Evolutionary conservation across 2,329 filamentous ascomycete genomes (phyloP), one percentile per base, ranked within the genome.

Genomic region (Zelopaecilomyces penicillatus): DNA sequence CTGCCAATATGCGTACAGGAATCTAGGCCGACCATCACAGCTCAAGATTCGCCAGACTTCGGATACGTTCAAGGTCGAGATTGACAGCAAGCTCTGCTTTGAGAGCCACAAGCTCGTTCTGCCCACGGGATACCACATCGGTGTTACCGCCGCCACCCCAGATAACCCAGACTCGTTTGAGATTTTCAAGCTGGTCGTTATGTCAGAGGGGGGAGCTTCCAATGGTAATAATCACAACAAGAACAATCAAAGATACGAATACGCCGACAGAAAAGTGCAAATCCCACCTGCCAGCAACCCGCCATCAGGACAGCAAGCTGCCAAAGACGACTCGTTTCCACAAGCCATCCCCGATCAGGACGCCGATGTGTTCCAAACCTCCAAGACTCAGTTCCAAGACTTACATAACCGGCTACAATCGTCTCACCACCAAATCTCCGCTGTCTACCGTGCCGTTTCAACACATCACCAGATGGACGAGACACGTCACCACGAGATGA

Each of bases 91-190:
- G 43, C 69, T 78, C 35, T 98, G 93, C 71, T 96, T 98, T 68
- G 79, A 87, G 59, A 91, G 82, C 42, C 70, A 82, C 64, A 85
- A 87, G 71, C 75, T 97, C 57, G 73, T 71, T 49, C 75, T 98
- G 27, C 93, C 91, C 3, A 57, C 75, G 2, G 87, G 87, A 53
- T 94, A 97, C 69, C 77, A 78, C 61, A 87, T 95, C 53, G 93
- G 93, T 56, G 70, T 98, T 54, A 88, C 85, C 9, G 93, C 91
- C 36, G 86, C 87, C 11, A 91, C 87, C 3, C 86, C 87, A 30
- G 91, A 97, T 54, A 90, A 82, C 56, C 89, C 93, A 1, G 93
- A 98, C 67, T 95, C 88, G 5, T 95, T 96, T 58, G 93, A 98
- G 66, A 65, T 95, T 53, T 93, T 90, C 73, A 94, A 91, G 62